Percentiles rank a stretch among this genome's conserved stretches.
Conservation (phyloP, 169 alveolate species). For the Neospora caninum region DNA sequence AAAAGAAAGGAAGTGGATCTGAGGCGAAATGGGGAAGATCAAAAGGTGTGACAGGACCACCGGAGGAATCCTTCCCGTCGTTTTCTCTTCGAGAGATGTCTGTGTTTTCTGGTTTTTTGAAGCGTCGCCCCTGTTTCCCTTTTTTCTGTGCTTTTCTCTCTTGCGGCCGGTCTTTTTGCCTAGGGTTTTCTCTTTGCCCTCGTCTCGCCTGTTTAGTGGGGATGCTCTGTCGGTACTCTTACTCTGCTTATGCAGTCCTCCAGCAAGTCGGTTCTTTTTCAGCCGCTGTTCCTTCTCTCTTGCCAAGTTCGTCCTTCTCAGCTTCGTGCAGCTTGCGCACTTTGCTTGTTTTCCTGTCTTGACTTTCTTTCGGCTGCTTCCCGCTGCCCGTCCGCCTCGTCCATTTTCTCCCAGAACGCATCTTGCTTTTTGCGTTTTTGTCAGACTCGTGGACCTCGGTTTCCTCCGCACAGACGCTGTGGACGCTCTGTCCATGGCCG, state of each 20-base stretch:
- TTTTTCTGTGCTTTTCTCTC: background rate
- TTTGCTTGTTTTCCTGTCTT: no score
- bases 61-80: no score
- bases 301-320: no score
- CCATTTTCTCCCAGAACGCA: no score
- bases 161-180: background rate
- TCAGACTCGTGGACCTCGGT: conserved; percentile 29
- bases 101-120: background rate
- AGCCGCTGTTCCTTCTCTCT: no score
- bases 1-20: background rate
- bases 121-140: background rate
- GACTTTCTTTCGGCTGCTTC: background rate
- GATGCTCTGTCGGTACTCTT: no score
- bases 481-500: conserved; percentile 10
- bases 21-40: no score
- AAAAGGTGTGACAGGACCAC: no score
- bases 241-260: no score
- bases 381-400: background rate
- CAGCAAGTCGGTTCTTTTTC: no score
- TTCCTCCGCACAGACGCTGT: conserved; percentile 39
- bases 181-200: background rate
- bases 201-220: no score
- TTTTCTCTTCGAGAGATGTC: background rate
- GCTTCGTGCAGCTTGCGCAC: no score
- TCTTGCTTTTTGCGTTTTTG: background rate